Base-by-base conservation (phyloP, 1,284 basidiomycete species). In the Irpex sp. region DNA sequence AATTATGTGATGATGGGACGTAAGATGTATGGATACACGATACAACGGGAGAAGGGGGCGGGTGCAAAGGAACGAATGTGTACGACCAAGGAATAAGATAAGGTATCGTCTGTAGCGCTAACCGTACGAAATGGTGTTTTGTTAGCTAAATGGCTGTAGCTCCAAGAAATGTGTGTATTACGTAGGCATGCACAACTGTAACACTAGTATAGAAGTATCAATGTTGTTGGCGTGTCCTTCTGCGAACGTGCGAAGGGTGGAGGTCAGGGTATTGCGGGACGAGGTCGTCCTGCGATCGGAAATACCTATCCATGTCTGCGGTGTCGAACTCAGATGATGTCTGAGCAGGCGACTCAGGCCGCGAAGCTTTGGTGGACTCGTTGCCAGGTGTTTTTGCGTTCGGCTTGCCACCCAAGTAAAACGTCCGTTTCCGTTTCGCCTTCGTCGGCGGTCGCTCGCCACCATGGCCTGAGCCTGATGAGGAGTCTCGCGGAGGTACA, bases 301-400 rank as follows among this genome's bases (percentile, higher is more conserved):
- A 93, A 76, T 93, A 93, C 58, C 83, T 80, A 66, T 92, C 91
- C 80, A 93, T 89, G 71, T 93, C 91, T 8, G 84, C 83, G 44
- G 78, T 82, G 67, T 92, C 89, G 66, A 92, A 91, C 62, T 93
- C 89, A 31, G 84, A 85, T 44, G 80, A 78, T 5, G 79, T 76
- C 13, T 73, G 68, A 0, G 78, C 77, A 8, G 82, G 79, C 8
- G 77, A 73, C n/a, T 51, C 57, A 4, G 54, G 59, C 21, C 54
- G 60, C 9, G 62, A 57, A 6, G 40, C 55, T 7, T 40, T 37
- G 6, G 57, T 36, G 5, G 49, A 51, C 11, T 15, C 38, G 11
- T 65, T 65, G 48, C 59, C 68, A 48, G 65, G 67, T 49, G 59
- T 61, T 58, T 64, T 65, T 44, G 63, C 64, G 52, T 64, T 58